These are phyloP conservation scores for Dendrobium officinale DNA, from an alignment of 106 monocot genomes.

Conservation along the genomic window DNA sequence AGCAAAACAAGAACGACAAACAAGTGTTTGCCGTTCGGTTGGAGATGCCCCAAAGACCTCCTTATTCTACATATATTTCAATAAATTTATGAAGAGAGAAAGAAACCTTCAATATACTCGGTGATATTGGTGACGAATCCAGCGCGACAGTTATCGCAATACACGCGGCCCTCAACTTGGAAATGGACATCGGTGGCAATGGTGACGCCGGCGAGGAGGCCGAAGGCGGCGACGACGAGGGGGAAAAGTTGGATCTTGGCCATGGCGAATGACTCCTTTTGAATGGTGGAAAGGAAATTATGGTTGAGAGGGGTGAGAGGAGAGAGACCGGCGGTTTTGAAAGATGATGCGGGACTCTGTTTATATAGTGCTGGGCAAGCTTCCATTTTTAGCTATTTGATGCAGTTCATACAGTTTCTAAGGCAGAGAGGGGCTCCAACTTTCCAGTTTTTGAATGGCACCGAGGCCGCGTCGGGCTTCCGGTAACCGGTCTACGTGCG, in stretches of 20 bases:
- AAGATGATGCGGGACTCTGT: background rate
- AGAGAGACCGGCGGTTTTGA: too few relatives aligned
- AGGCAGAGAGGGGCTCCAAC: background rate
- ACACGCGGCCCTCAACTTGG: conserved; percentile 11
- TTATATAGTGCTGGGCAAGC: background rate
- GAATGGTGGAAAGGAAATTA: background rate
- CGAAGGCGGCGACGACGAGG: background rate
- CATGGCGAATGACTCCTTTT: background rate
- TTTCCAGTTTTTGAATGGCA: background rate
- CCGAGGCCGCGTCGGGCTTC: background rate
- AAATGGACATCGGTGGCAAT: background rate
- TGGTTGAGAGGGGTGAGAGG: background rate
- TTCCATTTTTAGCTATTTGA: background rate
- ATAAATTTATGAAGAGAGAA: background rate
- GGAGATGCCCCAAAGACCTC: too few relatives aligned
- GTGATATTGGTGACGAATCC: conserved; percentile 14
- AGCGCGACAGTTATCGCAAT: conserved; percentile 17
- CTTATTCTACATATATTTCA: too few relatives aligned
- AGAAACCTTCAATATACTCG: conserved; percentile 16
- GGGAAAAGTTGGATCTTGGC: conserved; percentile 6
- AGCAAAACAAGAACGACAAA: too few relatives aligned
- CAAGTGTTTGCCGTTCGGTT: too few relatives aligned
- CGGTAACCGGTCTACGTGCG: too few relatives aligned
- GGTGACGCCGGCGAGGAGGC: background rate
- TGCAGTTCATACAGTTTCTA: background rate